A percentile compares a stretch with the other conserved stretches of the same genome.
Conservation (phyloP, 2,329 filamentous ascomycete genomes). For the Aspergillus sp. region DNA sequence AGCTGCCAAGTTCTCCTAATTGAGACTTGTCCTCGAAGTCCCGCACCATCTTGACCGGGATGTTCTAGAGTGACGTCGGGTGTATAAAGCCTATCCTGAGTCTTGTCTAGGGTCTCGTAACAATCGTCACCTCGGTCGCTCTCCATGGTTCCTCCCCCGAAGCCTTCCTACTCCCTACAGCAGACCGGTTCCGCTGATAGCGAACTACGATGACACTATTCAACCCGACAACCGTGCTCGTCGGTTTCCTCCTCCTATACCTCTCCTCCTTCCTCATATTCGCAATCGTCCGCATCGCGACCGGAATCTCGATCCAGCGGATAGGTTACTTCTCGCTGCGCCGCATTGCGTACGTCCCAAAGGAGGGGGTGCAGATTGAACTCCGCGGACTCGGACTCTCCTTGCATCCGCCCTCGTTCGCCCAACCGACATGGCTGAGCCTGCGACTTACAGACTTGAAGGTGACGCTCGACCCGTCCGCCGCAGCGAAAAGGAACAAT, state of each 20-base stretch:
- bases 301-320: conserved; percentile 92
- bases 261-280: conserved; percentile 91
- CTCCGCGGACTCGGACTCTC: conserved; percentile 85
- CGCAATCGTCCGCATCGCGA: conserved; percentile 86
- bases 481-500: conserved; percentile 45
- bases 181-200: conserved; percentile 35
- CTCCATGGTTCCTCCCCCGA: conserved; percentile 23
- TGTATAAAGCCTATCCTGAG: neutral
- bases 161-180: conserved; percentile 16
- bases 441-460: conserved; percentile 82
- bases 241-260: conserved; percentile 81
- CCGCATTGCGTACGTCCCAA: conserved; percentile 83
- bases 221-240: conserved; percentile 77
- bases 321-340: conserved; percentile 90
- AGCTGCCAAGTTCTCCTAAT: conserved; percentile 21
- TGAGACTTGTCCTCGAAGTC: conserved; percentile 20
- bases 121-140: neutral
- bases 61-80: conserved; percentile 1
- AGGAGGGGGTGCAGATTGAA: conserved; percentile 85
- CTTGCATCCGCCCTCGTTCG: conserved; percentile 90
- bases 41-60: conserved; percentile 2
- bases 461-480: conserved; percentile 75
- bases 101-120: neutral
- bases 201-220: conserved; percentile 46
- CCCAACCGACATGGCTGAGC: conserved; percentile 94